Evolutionary conservation across 2,329 filamentous ascomycete genomes (phyloP), one percentile per base, ranked within the genome.

Genomic region (Sporothrix pseudoabietina): DNA sequence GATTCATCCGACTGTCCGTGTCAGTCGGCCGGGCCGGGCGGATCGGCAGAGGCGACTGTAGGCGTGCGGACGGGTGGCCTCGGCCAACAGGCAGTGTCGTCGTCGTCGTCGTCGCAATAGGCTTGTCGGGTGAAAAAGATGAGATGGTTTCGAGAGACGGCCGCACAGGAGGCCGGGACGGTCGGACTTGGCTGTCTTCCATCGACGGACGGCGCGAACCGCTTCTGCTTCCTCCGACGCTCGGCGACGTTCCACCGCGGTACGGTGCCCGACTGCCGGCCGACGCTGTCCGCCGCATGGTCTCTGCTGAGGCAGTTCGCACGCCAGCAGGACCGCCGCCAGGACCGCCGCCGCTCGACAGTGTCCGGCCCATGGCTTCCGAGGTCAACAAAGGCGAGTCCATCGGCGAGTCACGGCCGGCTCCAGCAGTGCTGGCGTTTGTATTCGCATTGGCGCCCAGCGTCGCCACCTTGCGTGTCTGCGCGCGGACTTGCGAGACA

Each of bases 401-500:
- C 22, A 85, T 82, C 3, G 89, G 89, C 73, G 83, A 80, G 74
- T 87, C 87, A 71, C 87, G 85, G 30, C 66, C 66, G 30, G 30
- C 22, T 2, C 12, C 47, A n/a, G 85, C 85, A 22, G 26, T 26
- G 26, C 19, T 49, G 4, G 44, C 14, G 19, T 49, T 49, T 4
- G 44, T 6, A 49, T 49, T 49, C 14, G 22, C n/a, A 44, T 22
- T 26, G 14, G 9, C 19, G 3, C 86, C 85, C 7, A 86, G 87
- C 2, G 87, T 89, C 8, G 74, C 74, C 59, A 91, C 89, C 79
- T 91, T 96, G 75, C 92, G 90, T 85, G 98, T 94, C 82, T 98
- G 94, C 26, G 92, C 94, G 77, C 93, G 90, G 66, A 98, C 93
- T 80, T 98, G 94, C 0, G 93, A 92, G 39, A 97, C 88, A 83